Evolutionary conservation across 371 early-diverging fungal species (phyloP), one percentile per base, ranked within the genome.

Genomic region (Mucor indicus): DNA sequence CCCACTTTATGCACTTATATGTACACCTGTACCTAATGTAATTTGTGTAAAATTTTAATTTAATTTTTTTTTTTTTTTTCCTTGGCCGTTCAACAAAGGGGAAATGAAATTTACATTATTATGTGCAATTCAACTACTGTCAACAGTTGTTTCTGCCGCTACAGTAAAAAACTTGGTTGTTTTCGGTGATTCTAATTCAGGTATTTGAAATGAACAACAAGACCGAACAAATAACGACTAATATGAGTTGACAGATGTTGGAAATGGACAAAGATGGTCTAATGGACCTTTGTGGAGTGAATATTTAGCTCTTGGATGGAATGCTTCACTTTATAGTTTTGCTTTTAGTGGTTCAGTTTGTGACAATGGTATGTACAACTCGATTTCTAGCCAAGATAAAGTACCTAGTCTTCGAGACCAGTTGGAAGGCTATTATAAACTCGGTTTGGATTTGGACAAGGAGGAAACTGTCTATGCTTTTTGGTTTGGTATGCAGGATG

Each of bases 161-260:
- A 47, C 24, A 10, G 48, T 69, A 1, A 63, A 64, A 20, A 65
- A 68, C 30, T 42, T 74, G 12, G 71, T 74, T 6, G 66, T 74
- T 10, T 74, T 74, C 53, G 75, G 75, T 25, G 75, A 74, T 44
- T 67, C 68, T n/a, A 65, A 70, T 60, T 67, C 75, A 48, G 75
- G 75, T 70, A 68, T 31, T 21, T 48, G 38, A 29, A 39, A 19
- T 20, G 32, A 32, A 17, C 6, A 13, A 0, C 8, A 33, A 17
- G 13, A 7, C 8, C 1, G 11, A n/a, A n/a, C n/a, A n/a, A n/a
- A n/a, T n/a, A n/a, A n/a, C n/a, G n/a, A n/a, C n/a, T n/a, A n/a
- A n/a, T n/a, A 17, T 19, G 5, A 8, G 8, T 1, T 13, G 19
- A 19, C 32, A 73, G 70, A 75, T 46, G 58, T 59, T 17, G 66